Evolutionary conservation across 176 grass and related monocot species (phyloP), one percentile per base, ranked within the genome.

Genomic region (Luzula sylvatica): DNA sequence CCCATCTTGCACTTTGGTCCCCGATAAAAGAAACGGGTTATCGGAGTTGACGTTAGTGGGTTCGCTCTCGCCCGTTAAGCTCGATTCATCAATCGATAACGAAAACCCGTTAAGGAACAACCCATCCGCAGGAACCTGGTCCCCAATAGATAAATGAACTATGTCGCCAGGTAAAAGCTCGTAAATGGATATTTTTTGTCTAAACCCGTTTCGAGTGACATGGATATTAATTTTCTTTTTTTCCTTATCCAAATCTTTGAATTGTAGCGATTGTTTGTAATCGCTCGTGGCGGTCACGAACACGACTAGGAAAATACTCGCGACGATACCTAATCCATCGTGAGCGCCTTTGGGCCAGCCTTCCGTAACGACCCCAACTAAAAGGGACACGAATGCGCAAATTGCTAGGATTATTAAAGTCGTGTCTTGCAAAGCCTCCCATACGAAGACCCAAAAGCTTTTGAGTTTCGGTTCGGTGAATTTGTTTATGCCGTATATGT

Each of bases 231-330:
- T 98, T 55, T 98, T 98, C 65, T 58, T 89, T 68, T 98, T 98
- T 68, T 98, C 92, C 60, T 86, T 98, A 50, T 98, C 92, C 75
- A 98, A 83, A 65, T 98, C 85, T 55, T 98, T 90, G 75, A 98
- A 98, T 23, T 98, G 92, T 66, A 98, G 65, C 7, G 85, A 98
- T 55, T 98, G 92, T 29, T 79, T 72, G 29, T 98, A 98, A 28
- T 98, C 92, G 77, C 85, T 98, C 26, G 69, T 86, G 1, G 92
- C 92, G 3, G 92, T 90, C 23, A 98, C 92, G 8, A 90, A 90
- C 53, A 98, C 92, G 3, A 98, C 92, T 41, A 98, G 65, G 38
- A 98, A 59, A 20, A 98, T 98, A 78, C 85, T 98, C 26, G 92
- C 85, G 39, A 86, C 92, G 57, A 98, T 98, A 23, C 92, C 92